Evolutionary conservation across 306 rosid species (phyloP).

Genomic region (Vigna reflexopilosa): DNA sequence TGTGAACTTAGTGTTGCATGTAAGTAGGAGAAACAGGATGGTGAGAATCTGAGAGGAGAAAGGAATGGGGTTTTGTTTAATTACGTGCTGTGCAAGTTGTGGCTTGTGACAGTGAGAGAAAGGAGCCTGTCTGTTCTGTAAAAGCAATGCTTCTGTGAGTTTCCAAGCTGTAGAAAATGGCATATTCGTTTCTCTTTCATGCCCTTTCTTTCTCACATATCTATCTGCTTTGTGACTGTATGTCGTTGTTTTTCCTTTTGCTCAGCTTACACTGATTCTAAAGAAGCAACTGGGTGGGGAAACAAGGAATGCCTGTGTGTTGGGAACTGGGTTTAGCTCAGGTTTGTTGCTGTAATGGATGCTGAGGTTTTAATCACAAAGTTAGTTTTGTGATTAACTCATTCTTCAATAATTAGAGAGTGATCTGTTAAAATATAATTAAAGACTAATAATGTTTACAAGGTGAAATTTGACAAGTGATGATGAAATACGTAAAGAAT

Average conservation of each 20-base stretch:
- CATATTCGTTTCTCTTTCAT: conserved; percentile 49
- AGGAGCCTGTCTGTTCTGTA: conserved; percentile 52
- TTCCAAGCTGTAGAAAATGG: conserved; percentile 60
- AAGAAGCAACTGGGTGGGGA: conserved; percentile 51
- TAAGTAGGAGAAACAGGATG: conserved; percentile 46
- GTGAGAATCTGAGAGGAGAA: conserved; percentile 43
- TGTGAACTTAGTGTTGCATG: conserved; percentile 50
- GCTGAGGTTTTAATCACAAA: conserved; percentile 38
- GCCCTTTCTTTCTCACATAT: neutral
- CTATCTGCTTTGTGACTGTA: neutral
- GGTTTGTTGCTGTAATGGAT: conserved; percentile 36
- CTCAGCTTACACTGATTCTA: conserved; percentile 61
- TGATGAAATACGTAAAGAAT: neutral
- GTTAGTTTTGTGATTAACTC: neutral
- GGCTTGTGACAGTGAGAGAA: conserved; percentile 41
- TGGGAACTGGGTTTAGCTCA: conserved; percentile 49
- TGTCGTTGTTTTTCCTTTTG: neutral
- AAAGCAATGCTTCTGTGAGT: conserved; percentile 64
- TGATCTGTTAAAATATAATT: no score
- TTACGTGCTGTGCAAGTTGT: conserved; percentile 45
- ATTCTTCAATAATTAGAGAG: neutral
- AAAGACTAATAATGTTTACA: no score
- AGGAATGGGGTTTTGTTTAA: conserved; percentile 37
- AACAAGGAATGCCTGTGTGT: conserved; percentile 38
- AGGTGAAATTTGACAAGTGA: no score